Conservation (phyloP, 1,284 basidiomycete species). For the Pyrrhoderma lamaoense region DNA sequence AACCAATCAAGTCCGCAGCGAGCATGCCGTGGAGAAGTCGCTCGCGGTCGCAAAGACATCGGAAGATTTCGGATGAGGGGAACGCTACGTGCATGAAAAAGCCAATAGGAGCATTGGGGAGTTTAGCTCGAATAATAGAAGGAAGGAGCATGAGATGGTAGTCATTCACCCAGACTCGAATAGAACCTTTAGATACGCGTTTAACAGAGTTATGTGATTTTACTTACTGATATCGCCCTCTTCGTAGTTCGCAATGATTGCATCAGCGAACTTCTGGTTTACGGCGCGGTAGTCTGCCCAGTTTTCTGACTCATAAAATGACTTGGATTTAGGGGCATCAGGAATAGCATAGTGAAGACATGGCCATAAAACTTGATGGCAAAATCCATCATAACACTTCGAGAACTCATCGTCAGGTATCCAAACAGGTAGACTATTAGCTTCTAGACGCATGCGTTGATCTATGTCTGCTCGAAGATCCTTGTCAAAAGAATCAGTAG, state of each 20-base stretch:
- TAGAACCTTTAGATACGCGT: constrained; percentile 8
- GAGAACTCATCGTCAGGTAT: constrained; percentile 71
- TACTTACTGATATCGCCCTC: constrained; percentile 69
- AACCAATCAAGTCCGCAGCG: constrained; percentile 67
- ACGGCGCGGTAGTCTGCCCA: constrained; percentile 77
- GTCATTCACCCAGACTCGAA: constrained; percentile 69
- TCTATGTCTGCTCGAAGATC: constrained; percentile 55
- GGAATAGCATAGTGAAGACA: constrained; percentile 82
- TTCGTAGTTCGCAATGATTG: constrained; percentile 64
- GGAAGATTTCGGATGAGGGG: constrained; percentile 82
- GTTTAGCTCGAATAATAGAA: constrained; percentile 55
- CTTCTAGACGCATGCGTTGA: constrained; percentile 47
- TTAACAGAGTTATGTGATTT: background rate
- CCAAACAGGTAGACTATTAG: constrained; percentile 69
- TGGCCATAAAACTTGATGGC: constrained; percentile 87
- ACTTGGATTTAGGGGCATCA: constrained; percentile 77
- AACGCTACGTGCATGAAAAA: constrained; percentile 90
- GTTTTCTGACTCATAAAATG: constrained; percentile 70
- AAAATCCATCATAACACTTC: constrained; percentile 80
- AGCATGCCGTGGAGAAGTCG: constrained; percentile 68
- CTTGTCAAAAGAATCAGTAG: constrained; percentile 56
- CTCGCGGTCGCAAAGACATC: constrained; percentile 67
- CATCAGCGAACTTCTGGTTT: constrained; percentile 78
- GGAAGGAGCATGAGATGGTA: constrained; percentile 85
- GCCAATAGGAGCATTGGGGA: constrained; percentile 67